These are phyloP conservation scores for Aspergillus hancockii DNA, from an alignment of 495 filamentous ascomycete genomes.

Conservation along the genomic window DNA sequence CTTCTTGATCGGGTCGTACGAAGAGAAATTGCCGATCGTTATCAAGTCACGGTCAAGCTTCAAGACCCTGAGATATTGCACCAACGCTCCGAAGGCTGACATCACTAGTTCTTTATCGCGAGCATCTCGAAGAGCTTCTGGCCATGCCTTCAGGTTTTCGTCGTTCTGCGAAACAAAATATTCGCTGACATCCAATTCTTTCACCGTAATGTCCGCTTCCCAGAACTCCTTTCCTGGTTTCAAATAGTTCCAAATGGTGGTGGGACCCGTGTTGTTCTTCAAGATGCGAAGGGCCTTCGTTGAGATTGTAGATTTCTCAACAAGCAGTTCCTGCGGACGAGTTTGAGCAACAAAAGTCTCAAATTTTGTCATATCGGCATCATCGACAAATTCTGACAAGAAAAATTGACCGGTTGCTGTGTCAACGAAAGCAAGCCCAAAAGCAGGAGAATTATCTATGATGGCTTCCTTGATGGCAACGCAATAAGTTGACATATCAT, in stretches of 20 bases:
- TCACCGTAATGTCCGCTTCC: constrained; percentile 76
- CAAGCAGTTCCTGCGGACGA: constrained; percentile 80
- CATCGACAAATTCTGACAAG: constrained; percentile 86
- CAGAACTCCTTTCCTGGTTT: constrained; percentile 92
- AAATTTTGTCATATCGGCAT: constrained; percentile 93
- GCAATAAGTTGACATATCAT: constrained; percentile 97
- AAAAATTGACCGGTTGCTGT: constrained; percentile 96
- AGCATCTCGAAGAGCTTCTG: constrained; percentile 67
- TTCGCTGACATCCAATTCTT: constrained; percentile 76
- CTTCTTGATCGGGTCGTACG: constrained; percentile 93
- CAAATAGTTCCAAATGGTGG: constrained; percentile 92
- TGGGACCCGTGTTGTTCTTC: constrained; percentile 92
- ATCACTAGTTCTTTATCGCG: constrained; percentile 81
- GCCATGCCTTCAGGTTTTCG: constrained; percentile 74
- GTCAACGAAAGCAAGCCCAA: constrained; percentile 93
- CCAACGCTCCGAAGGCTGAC: constrained; percentile 88
- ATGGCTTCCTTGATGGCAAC: constrained; percentile 91
- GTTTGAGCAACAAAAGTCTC: constrained; percentile 97
- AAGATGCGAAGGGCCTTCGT: constrained; percentile 86
- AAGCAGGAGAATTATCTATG: constrained; percentile 73
- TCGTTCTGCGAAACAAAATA: constrained; percentile 73
- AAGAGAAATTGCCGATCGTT: constrained; percentile 85
- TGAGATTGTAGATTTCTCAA: constrained; percentile 87
- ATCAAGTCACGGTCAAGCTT: constrained; percentile 89
- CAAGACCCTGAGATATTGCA: constrained; percentile 82